Percentiles rank a stretch among this genome's conserved stretches.
phyloP scores from a whole-genome alignment of 306 rosid genomes.

The Fagus sylvatica region DNA sequence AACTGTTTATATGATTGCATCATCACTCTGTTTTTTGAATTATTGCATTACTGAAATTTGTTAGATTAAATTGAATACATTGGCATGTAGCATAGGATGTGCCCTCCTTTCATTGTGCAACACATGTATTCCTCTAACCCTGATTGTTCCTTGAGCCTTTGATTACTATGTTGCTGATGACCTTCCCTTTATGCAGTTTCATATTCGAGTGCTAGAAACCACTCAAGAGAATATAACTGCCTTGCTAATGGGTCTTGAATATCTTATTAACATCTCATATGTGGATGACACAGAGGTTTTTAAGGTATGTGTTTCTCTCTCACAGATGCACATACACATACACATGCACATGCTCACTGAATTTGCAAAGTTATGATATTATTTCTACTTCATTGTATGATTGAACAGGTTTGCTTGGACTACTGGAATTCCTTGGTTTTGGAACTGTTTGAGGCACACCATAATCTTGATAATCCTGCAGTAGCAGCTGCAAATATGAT shows the following conservation, averaged over 20 bases:
- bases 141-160: neutral
- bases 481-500: slow-evolving; percentile 51
- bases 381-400: slow-evolving; percentile 9
- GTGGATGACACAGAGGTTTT: slow-evolving; percentile 97
- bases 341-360: neutral
- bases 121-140: neutral
- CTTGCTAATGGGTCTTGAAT: slow-evolving; percentile 89
- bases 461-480: slow-evolving; percentile 51
- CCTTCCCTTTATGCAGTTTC: slow-evolving; percentile 49
- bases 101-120: neutral
- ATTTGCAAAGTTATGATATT: neutral
- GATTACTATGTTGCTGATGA: neutral
- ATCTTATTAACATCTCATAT: slow-evolving; percentile 87
- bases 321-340: no score
- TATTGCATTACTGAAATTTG: neutral
- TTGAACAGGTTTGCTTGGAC: slow-evolving; percentile 86
- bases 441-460: slow-evolving; percentile 63
- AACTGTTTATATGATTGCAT: neutral
- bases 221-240: slow-evolving; percentile 72
- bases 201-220: slow-evolving; percentile 76
- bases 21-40: neutral
- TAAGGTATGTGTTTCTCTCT: slow-evolving; percentile 50
- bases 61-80: neutral
- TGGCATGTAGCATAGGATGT: neutral
- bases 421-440: slow-evolving; percentile 93